Evolutionary conservation across 2,329 filamentous ascomycete genomes (phyloP).

Genomic region (Xylaria sp.): DNA sequence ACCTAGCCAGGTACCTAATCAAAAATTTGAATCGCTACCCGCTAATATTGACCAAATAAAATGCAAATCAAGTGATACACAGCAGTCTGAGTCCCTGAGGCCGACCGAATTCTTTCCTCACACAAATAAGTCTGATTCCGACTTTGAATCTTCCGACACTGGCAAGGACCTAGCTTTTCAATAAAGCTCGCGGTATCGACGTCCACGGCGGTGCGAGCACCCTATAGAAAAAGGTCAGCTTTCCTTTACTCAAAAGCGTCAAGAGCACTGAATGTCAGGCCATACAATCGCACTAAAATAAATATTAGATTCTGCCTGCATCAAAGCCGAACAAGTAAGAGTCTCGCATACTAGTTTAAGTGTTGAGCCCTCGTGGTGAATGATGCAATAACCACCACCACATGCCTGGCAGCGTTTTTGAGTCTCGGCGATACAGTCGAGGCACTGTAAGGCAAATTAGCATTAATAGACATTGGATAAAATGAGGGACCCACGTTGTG

Average conservation of each 20-base stretch:
- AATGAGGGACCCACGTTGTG: constrained; percentile 69
- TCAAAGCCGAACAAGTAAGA: neutral
- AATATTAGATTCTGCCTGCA: constrained; percentile 46
- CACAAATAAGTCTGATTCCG: too few species aligned
- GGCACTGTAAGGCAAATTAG: constrained; percentile 66
- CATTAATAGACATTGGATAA: constrained; percentile 16
- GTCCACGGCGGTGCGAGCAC: constrained; percentile 54
- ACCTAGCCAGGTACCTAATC: too few species aligned
- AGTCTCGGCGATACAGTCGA: constrained; percentile 76
- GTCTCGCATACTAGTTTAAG: constrained; percentile 62
- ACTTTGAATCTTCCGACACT: neutral
- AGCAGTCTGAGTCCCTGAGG: neutral
- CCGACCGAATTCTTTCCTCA: neutral
- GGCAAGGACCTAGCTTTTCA: constrained; percentile 22
- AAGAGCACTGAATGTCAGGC: constrained; percentile 12
- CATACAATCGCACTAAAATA: constrained; percentile 61
- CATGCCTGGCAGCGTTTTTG: constrained; percentile 79
- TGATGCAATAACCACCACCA: constrained; percentile 81
- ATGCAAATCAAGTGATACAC: neutral
- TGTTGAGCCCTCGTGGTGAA: constrained; percentile 85
- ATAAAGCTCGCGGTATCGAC: constrained; percentile 45
- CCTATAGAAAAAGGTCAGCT: constrained; percentile 44
- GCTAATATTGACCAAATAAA: constrained; percentile 2
- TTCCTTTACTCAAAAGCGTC: constrained; percentile 26
- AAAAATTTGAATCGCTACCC: constrained; percentile 16